Base-by-base conservation (phyloP, 768 basidiomycete genomes). In the Tricholoma furcatifolium region DNA sequence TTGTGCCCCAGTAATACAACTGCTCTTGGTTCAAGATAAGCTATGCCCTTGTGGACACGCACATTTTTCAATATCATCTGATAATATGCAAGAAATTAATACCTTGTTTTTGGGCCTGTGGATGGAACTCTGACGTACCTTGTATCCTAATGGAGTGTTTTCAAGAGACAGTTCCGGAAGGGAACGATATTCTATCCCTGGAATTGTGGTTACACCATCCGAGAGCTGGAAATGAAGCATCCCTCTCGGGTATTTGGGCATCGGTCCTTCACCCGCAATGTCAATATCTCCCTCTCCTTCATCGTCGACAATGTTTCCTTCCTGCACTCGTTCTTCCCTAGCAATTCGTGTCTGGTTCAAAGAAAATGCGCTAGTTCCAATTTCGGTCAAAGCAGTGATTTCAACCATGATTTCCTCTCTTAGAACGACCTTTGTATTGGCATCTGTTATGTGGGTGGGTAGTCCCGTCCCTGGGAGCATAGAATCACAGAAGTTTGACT, bases 321-420 rank as follows among this genome's bases (percentile, higher is more conserved):
- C 78, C 43, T 83, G 80, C 49, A 80, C 71, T 31, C 91, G 74
- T 60, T 88, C 85, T 54, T 81, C 80, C 15, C 79, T 77, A 11
- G 83, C 81, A 48, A 82, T 75, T 18, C 87, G 78, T 20, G 81
- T 78, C 59, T 88, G 88, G 54, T 87, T 78, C 15, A 97, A 76
- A 47, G 75, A 83, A 62, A 92, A 90, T 0, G 94, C 95, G 58
- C 93, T 93, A 40, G 80, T 72, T 0, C 87, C 91, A 18, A 97
- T 85, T 51, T 98, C 95, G 15, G 83, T 90, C n/a, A 96, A 79
- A 12, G 80, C 75, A 15, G 74, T 69, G 23, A 97, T 79, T 62
- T 97, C 87, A 9, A 94, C 86, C 34, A 92, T 81, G 30, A 90
- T 68, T 1, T 87, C 82, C 6, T 72, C 63, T 0, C 73, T 61